A percentile compares a stretch with the other conserved stretches of the same genome.
These are phyloP conservation scores for Schizochytrium sp. DNA, from an alignment of 108 stramenopile species.

Conservation along the genomic window DNA sequence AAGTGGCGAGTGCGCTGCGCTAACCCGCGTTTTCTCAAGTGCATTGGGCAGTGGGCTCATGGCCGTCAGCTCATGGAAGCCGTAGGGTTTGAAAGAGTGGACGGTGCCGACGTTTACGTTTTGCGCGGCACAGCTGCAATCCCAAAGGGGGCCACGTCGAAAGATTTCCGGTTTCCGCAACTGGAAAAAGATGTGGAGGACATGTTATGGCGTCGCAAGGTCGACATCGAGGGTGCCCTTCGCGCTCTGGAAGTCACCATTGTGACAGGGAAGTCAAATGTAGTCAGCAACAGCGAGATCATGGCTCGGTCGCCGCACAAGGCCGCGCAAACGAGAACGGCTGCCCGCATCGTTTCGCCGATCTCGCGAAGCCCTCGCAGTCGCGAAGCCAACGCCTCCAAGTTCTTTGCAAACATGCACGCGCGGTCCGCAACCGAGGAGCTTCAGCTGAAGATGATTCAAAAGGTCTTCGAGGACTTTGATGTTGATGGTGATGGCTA, in stretches of 20 bases:
- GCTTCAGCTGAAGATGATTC: background rate
- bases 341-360: too few species aligned
- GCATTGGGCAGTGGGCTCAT: background rate
- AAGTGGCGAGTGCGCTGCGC: background rate
- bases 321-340: too few species aligned
- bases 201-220: background rate
- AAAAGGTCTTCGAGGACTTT: background rate
- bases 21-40: background rate
- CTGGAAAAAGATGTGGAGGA: background rate
- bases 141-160: background rate
- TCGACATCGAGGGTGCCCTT: background rate
- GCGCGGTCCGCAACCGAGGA: background rate
- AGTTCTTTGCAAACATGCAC: background rate
- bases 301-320: too few species aligned
- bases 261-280: background rate
- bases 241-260: background rate
- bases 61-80: background rate
- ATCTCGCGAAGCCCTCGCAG: too few species aligned
- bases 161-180: background rate
- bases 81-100: background rate
- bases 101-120: background rate
- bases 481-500: constrained; percentile 3
- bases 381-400: too few species aligned
- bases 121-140: background rate
- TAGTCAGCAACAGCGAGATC: background rate